phyloP scores from a whole-genome alignment of 2,329 filamentous ascomycete genomes.

The Fusarium acutatum region DNA sequence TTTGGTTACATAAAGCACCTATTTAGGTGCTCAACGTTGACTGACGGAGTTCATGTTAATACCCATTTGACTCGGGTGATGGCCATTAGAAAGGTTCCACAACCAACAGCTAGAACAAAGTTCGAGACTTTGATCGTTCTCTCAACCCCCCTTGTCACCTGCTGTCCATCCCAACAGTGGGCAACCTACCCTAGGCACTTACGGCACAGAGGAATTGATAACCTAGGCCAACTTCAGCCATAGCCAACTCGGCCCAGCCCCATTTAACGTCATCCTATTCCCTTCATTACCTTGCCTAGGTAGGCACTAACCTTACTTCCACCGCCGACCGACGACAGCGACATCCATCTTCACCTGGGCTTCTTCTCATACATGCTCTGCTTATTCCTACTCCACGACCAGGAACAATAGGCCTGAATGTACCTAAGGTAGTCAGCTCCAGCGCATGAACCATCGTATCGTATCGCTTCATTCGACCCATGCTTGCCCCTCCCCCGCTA shows the following conservation, averaged over 20 bases:
- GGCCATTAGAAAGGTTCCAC: slow-evolving; percentile 1
- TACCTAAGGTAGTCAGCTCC: background rate
- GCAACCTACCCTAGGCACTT: background rate
- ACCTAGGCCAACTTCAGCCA: background rate
- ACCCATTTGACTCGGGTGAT: background rate
- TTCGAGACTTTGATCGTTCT: slow-evolving; percentile 1
- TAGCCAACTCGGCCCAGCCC: slow-evolving; percentile 24
- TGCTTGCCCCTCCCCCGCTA: slow-evolving; percentile 36
- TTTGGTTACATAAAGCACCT: background rate
- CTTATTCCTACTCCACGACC: background rate
- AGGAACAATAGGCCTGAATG: slow-evolving; percentile 30
- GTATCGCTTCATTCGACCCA: slow-evolving; percentile 16
- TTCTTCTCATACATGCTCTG: background rate
- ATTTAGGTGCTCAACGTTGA: background rate
- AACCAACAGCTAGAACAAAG: slow-evolving; percentile 7
- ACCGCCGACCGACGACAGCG: slow-evolving; percentile 20
- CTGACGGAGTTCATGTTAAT: background rate
- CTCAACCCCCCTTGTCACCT: background rate
- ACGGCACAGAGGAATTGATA: background rate
- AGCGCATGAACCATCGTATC: slow-evolving; percentile 7
- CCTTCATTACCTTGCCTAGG: slow-evolving; percentile 17
- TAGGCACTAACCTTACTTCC: background rate
- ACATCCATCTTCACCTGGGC: slow-evolving; percentile 1
- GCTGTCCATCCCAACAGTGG: background rate
- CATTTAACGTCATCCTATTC: slow-evolving; percentile 38